A percentile compares a stretch with the other conserved stretches of the same genome.
phyloP scores from a whole-genome alignment of 1,284 basidiomycete species.

The Tilletia indica region DNA sequence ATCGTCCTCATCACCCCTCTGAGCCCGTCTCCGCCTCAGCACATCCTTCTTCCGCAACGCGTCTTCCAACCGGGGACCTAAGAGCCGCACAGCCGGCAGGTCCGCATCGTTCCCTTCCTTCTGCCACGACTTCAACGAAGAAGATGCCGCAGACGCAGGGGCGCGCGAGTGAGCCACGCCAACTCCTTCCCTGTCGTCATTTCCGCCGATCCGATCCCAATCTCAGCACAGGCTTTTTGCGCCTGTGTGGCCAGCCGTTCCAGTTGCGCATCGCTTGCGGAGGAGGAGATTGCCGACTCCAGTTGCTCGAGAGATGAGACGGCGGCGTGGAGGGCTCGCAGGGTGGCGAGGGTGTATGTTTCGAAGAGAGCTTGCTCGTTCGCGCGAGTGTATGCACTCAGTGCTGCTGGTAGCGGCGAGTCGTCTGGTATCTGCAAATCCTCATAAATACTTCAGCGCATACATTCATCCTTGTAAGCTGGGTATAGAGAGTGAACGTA shows the following conservation, averaged over 20 bases:
- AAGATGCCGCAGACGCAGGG: neutral
- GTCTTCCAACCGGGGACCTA: neutral
- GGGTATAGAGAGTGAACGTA: neutral
- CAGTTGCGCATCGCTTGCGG: neutral
- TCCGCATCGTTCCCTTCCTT: neutral
- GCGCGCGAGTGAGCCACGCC: neutral
- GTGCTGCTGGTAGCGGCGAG: constrained; percentile 3
- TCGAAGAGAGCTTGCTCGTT: neutral
- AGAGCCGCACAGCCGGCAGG: neutral
- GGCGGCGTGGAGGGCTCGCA: neutral
- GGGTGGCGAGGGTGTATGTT: neutral
- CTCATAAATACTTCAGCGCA: neutral
- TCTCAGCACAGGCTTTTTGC: neutral
- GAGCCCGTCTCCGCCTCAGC: neutral
- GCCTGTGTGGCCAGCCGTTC: neutral
- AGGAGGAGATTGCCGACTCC: neutral
- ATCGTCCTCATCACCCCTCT: neutral
- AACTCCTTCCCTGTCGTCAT: neutral
- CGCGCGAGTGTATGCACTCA: neutral
- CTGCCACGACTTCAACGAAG: constrained; percentile 6
- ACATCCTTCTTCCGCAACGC: neutral
- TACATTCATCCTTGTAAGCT: neutral
- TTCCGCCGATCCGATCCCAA: neutral
- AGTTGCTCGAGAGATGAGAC: constrained; percentile 5
- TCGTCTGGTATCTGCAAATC: neutral